These are phyloP conservation scores for Colletotrichum lini DNA, from an alignment of 2,329 filamentous ascomycete species.

Conservation along the genomic window DNA sequence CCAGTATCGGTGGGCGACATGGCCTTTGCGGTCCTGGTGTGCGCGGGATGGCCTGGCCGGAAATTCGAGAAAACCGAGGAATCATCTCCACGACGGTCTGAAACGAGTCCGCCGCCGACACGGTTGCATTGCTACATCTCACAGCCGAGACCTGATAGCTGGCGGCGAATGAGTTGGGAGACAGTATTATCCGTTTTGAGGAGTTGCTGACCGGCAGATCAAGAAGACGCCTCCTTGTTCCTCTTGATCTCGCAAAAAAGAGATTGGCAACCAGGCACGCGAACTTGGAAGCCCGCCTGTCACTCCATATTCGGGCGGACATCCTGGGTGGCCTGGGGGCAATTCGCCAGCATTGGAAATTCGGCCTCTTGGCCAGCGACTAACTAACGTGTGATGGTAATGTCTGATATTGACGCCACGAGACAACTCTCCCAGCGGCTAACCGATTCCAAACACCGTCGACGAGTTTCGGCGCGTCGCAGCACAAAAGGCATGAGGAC, in stretches of 20 bases:
- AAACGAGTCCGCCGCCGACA: constrained; percentile 63
- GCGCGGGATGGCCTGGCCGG: constrained; percentile 67
- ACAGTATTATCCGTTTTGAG: constrained; percentile 44
- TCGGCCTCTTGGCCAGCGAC: constrained; percentile 48
- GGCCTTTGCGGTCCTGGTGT: constrained; percentile 72
- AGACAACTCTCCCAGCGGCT: background rate
- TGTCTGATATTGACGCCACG: background rate
- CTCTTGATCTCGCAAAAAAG: constrained; percentile 62
- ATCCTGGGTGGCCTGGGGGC: constrained; percentile 68
- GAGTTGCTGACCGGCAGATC: constrained; percentile 64
- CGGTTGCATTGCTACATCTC: constrained; percentile 73
- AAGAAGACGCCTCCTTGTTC: constrained; percentile 54
- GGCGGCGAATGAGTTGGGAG: constrained; percentile 54
- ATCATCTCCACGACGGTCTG: constrained; percentile 63
- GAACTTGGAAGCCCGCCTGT: constrained; percentile 67
- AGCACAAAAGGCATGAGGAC: background rate
- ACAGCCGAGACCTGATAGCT: constrained; percentile 70
- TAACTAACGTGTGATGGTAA: background rate
- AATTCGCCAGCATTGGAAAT: constrained; percentile 55
- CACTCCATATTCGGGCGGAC: constrained; percentile 46
- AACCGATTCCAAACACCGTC: background rate
- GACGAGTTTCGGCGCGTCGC: background rate
- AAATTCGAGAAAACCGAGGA: constrained; percentile 60
- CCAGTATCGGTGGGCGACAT: constrained; percentile 73
- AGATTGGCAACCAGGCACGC: constrained; percentile 61